Conservation (phyloP, 345 rosid species). For the Salix brachista region DNA sequence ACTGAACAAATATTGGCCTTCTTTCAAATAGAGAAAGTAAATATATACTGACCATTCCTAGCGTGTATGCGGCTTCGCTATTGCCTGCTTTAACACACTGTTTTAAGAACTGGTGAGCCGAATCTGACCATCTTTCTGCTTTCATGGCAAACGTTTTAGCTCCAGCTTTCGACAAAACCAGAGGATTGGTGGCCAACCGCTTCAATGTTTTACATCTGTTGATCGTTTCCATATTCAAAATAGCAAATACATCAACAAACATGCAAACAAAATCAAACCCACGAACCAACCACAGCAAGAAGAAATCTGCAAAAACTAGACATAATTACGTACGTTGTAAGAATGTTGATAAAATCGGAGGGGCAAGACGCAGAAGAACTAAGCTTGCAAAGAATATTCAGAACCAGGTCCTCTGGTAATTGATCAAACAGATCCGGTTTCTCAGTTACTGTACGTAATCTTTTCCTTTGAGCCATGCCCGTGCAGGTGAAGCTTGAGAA, state of each 20-base stretch:
- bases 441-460: not conserved
- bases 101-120: conserved; percentile 51
- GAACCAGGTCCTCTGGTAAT: conserved; percentile 54
- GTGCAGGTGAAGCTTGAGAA: not conserved
- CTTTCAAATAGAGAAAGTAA: not conserved
- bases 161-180: conserved; percentile 47
- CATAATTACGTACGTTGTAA: conserved; percentile 37
- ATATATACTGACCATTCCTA: conserved; percentile 57
- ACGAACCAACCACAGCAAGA: not conserved
- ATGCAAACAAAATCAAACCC: not conserved
- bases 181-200: conserved; percentile 32
- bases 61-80: conserved; percentile 46
- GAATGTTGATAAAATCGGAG: conserved; percentile 42
- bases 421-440: conserved; percentile 40
- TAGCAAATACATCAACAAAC: not conserved
- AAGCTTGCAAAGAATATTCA: conserved; percentile 49
- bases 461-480: conserved; percentile 32
- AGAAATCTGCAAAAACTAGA: not conserved
- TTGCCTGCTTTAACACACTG: conserved; percentile 54
- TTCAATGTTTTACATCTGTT: conserved; percentile 52
- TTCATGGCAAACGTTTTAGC: conserved; percentile 37
- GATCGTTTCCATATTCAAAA: not conserved
- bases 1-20: not conserved
- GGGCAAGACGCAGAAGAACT: conserved; percentile 54
- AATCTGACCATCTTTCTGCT: conserved; percentile 52